Conservation (phyloP, 495 filamentous ascomycete genomes). For the Aeminium ludgeri region DNA sequence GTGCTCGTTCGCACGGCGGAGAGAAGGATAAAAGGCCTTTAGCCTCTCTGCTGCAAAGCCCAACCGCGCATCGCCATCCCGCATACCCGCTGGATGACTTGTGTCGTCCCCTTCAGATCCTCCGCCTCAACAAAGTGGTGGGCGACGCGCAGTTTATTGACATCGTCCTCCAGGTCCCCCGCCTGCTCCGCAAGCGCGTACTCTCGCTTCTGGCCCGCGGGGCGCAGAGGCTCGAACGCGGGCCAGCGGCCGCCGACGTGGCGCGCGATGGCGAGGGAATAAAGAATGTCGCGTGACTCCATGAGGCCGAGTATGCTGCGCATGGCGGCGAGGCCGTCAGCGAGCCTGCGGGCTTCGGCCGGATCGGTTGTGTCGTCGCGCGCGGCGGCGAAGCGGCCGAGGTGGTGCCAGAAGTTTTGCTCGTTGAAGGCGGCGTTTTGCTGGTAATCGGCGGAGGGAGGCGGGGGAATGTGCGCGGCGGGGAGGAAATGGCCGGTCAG, state of each 20-base stretch:
- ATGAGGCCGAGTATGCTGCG: conserved; percentile 55
- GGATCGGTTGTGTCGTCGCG: conserved; percentile 32
- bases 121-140: conserved; percentile 68
- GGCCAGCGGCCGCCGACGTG: conserved; percentile 51
- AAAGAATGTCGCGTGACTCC: conserved; percentile 84
- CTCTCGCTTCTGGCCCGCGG: conserved; percentile 39
- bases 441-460: conserved; percentile 8
- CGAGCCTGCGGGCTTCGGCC: conserved; percentile 40
- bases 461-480: conserved; percentile 33
- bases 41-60: conserved; percentile 17
- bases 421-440: conserved; percentile 40
- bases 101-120: conserved; percentile 54
- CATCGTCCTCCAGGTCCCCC: conserved; percentile 51
- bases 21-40: too few species aligned
- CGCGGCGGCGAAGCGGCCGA: conserved; percentile 55
- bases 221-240: conserved; percentile 41
- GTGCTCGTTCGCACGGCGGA: too few species aligned
- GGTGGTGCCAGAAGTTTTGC: conserved; percentile 62
- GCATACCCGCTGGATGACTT: conserved; percentile 62
- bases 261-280: conserved; percentile 68
- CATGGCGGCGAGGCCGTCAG: conserved; percentile 42
- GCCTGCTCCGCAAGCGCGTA: conserved; percentile 43
- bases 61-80: conserved; percentile 49
- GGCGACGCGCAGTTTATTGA: conserved; percentile 60
- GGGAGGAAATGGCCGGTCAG: conserved; percentile 49